phyloP scores from a whole-genome alignment of 768 basidiomycete genomes.

The Trametes gibbosa region DNA sequence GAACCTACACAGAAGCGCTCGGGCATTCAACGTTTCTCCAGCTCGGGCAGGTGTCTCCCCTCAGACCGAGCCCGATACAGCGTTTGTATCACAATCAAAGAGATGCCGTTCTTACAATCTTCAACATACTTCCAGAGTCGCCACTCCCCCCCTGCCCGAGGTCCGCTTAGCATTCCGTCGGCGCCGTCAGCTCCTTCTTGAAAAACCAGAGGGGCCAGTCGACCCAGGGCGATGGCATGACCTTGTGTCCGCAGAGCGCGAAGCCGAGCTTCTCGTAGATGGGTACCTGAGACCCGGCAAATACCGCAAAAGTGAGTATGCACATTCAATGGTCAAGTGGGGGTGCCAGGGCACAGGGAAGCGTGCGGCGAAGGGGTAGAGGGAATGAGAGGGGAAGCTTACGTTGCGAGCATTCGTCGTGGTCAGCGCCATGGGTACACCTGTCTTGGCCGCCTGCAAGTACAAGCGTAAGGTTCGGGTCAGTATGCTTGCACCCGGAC shows the following conservation, averaged over 20 bases:
- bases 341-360: no score
- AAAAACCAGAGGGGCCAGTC: conserved; percentile 23
- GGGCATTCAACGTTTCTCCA: no score
- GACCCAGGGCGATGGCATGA: conserved; percentile 20
- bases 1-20: no score
- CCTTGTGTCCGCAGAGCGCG: conserved; percentile 4
- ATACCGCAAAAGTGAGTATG: no score
- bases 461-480: neutral
- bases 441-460: conserved; percentile 11
- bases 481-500: neutral
- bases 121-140: neutral
- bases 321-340: no score
- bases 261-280: conserved; percentile 21
- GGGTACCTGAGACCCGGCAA: conserved; percentile 4
- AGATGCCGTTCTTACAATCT: neutral
- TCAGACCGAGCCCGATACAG: no score
- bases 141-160: neutral
- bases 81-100: no score
- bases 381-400: neutral
- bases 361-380: no score
- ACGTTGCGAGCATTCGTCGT: conserved; percentile 16
- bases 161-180: neutral
- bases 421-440: conserved; percentile 4
- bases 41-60: no score
- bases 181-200: neutral